phyloP scores from a whole-genome alignment of 805 yeast genomes.

The Kuraishia piskuri region DNA sequence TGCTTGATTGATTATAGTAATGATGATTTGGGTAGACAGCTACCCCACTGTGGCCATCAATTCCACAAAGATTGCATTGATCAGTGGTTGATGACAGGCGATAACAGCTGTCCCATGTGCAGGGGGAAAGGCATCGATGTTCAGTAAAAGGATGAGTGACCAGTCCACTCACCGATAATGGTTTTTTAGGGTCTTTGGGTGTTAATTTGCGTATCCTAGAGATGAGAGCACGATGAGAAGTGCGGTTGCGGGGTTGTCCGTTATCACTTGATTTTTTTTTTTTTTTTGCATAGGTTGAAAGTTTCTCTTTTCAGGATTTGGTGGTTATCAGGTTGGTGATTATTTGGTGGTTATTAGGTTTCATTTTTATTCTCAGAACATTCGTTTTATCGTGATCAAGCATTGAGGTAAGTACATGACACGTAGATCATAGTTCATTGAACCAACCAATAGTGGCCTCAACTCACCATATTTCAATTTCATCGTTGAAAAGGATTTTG shows the following conservation, averaged over 20 bases:
- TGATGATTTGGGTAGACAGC: slow-evolving; percentile 37
- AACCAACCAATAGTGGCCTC: not conserved
- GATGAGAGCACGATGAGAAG: no score
- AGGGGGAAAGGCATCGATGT: slow-evolving; percentile 30
- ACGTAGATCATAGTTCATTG: no score
- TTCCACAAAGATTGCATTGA: slow-evolving; percentile 53
- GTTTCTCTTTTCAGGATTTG: no score
- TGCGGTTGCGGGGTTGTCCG: no score
- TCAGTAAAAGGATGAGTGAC: no score
- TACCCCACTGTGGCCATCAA: slow-evolving; percentile 36
- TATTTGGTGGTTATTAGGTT: not conserved
- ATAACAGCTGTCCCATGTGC: slow-evolving; percentile 53
- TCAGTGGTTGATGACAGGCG: slow-evolving; percentile 43
- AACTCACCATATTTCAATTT: not conserved
- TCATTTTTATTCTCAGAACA: not conserved
- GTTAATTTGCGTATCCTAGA: no score
- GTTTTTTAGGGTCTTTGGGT: not conserved
- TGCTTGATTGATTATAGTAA: slow-evolving; percentile 41
- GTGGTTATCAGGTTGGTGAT: no score
- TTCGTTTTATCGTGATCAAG: no score
- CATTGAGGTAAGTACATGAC: no score
- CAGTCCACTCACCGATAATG: no score
- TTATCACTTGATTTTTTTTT: no score
- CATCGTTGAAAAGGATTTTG: not conserved
- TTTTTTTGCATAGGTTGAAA: no score